Evolutionary conservation across 164 flowering plant species (phyloP), one percentile per base, ranked within the genome.

Genomic region (Tetracentron sinense): DNA sequence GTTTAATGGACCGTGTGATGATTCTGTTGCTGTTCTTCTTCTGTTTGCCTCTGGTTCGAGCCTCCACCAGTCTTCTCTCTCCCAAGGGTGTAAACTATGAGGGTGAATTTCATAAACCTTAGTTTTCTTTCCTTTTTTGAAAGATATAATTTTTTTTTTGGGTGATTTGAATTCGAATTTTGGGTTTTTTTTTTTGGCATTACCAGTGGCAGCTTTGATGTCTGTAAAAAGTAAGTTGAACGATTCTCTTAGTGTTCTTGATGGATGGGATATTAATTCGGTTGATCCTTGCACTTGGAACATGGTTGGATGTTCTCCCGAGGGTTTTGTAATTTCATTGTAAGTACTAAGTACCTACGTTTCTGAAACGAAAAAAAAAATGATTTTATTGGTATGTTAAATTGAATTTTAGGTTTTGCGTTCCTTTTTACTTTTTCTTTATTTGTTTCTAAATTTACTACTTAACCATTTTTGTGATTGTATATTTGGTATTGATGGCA

Each of bases 271-370:
- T 73, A 87, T 94, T 21, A 94, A 94, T 60, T 94, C 97, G 1
- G 99, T 86, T 46, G 99, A 94, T 75, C 99, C 99, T 60, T 94
- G 99, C 65, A 89, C 97, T 65, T 94, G 97, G 99, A 79, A 80
- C 78, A 78, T 89, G 91, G 90, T 94, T 28, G 93, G 76, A 31
- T 94, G 99, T 74, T 88, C 97, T 48, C 48, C 78, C 31, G 86
- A 84, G 64, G 96, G 99, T 47, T 91, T 79, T 64, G 96, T 94
- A 4, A 67, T 82, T 65, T 86, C 99, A 31, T 83, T 94, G 99
- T 94, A 68, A 80, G 93, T 74, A 11, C 47, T 19, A 11, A 27
- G n/a, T n/a, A n/a, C n/a, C n/a, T n/a, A n/a, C n/a, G n/a, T n/a
- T n/a, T n/a, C n/a, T n/a, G n/a, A n/a, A n/a, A n/a, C n/a, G n/a